Evolutionary conservation across 306 rosid species (phyloP), one percentile per base, ranked within the genome.

Genomic region (Ormosia semicastrata): DNA sequence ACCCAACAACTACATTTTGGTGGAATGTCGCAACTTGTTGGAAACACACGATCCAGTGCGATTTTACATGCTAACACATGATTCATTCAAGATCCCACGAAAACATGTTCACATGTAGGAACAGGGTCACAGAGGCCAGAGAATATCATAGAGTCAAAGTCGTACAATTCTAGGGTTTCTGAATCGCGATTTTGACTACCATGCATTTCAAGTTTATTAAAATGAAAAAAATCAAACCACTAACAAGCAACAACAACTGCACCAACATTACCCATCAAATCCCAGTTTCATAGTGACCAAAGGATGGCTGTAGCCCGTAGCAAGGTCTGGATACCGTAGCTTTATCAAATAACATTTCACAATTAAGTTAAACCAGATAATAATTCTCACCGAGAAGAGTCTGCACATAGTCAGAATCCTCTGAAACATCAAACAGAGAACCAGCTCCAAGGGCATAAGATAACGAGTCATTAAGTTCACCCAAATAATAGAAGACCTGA

Each of bases 371-470:
- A 75, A 73, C 62, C 18, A 37, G 29, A 76, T 13, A 46, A 50
- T 39, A 65, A 59, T 64, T 37, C 93, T 83, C 86, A 95, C 99
- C 98, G 12, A 92, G 97, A 87, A 95, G 99, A 7, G 99, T 95
- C 60, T 95, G 97, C 81, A 93, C 95, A 47, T 93, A 95, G 86
- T 95, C 95, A 74, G 99, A 88, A 85, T 95, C 99, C 79, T 92
- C 96, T 18, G 99, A 92, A 75, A 95, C 99, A 68, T 95, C 90
- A 80, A 95, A 95, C 9, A 91, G 81, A 59, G 99, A 88, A 81
- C 96, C 94, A 57, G 99, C 99, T 82, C 99, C 99, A 77, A 95
- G 97, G 53, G 99, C 98, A 79, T 95, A 95, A 18, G 99, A 91
- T 64, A 95, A 78, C 1, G 99, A 93, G 83, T 95, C 99, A 49